Conservation (phyloP, 2,329 filamentous ascomycete species). For the Fusarium vanettenii region DNA sequence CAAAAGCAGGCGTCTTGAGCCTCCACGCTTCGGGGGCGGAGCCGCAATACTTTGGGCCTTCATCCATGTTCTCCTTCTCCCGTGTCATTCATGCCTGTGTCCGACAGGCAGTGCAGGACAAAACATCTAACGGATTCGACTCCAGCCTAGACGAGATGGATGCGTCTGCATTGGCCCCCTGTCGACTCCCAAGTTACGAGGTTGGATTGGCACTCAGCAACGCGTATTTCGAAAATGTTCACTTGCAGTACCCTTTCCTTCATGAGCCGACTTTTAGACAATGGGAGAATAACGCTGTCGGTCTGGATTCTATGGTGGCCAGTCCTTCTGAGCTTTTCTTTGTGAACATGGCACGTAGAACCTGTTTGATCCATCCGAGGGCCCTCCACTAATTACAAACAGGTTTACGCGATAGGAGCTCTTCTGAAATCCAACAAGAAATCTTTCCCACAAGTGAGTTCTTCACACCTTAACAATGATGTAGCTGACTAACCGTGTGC, state of each 20-base stretch:
- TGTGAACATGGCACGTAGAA: constrained; percentile 5
- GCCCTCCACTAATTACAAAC: neutral
- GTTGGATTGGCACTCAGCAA: neutral
- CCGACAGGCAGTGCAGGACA: neutral
- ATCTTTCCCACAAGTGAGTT: constrained; percentile 3
- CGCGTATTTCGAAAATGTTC: constrained; percentile 19
- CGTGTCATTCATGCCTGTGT: constrained; percentile 28
- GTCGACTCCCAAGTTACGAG: neutral
- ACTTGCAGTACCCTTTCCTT: constrained; percentile 20
- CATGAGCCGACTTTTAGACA: constrained; percentile 19
- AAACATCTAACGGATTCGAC: neutral
- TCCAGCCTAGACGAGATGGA: neutral
- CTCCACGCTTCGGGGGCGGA: constrained; percentile 24
- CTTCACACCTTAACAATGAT: no score
- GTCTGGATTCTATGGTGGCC: neutral
- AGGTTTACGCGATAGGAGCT: constrained; percentile 17
- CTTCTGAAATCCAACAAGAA: neutral
- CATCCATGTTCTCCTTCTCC: constrained; percentile 45
- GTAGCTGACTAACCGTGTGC: neutral
- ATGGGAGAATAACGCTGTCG: neutral
- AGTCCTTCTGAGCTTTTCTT: constrained; percentile 3
- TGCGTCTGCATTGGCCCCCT: neutral
- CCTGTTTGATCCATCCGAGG: no score
- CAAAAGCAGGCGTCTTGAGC: constrained; percentile 33
- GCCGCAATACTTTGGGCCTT: constrained; percentile 44